A percentile compares a stretch with the other conserved stretches of the same genome.
Evolutionary conservation across 257 asterid genomes (phyloP).

Genomic region (Fraxinus cuspidata): DNA sequence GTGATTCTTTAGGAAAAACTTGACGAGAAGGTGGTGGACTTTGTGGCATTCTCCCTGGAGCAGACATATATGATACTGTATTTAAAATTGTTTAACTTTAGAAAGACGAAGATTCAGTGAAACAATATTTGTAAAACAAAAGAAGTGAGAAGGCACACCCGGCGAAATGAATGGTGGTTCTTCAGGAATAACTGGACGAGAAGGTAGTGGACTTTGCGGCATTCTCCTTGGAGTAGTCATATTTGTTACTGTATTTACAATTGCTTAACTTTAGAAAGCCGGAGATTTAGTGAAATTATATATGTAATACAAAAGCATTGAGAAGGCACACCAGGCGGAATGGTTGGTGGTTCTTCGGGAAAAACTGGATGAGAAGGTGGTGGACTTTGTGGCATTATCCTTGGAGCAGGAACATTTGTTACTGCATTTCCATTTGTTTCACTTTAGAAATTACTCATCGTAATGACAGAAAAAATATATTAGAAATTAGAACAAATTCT

Average conservation of each 20-base stretch:
- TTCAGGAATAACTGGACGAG: slow-evolving; percentile 29
- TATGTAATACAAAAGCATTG: slow-evolving; percentile 24
- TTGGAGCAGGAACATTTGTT: slow-evolving; percentile 35
- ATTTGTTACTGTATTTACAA: slow-evolving; percentile 34
- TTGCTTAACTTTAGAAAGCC: slow-evolving; percentile 5
- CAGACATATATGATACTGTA: slow-evolving; percentile 38
- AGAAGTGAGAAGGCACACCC: slow-evolving; percentile 34
- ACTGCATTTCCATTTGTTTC: slow-evolving; percentile 29
- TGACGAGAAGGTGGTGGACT: slow-evolving; percentile 38
- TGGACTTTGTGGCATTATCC: slow-evolving; percentile 34
- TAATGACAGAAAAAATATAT: not conserved
- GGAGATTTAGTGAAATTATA: slow-evolving; percentile 21
- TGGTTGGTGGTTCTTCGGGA: slow-evolving; percentile 43
- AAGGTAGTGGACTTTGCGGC: slow-evolving; percentile 40
- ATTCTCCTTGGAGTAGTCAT: slow-evolving; percentile 32
- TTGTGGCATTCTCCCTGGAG: slow-evolving; percentile 34
- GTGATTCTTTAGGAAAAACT: slow-evolving; percentile 39
- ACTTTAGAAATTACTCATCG: slow-evolving; percentile 16
- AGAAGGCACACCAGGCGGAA: slow-evolving; percentile 41
- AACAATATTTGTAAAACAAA: slow-evolving; percentile 21
- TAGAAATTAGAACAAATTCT: slow-evolving; percentile 10
- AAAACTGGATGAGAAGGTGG: slow-evolving; percentile 34
- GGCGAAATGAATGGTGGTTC: slow-evolving; percentile 49
- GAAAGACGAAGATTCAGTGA: slow-evolving; percentile 16
- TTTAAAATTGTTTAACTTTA: not conserved